phyloP scores from a whole-genome alignment of 495 filamentous ascomycete species.

The Gamarada debralockiae region DNA sequence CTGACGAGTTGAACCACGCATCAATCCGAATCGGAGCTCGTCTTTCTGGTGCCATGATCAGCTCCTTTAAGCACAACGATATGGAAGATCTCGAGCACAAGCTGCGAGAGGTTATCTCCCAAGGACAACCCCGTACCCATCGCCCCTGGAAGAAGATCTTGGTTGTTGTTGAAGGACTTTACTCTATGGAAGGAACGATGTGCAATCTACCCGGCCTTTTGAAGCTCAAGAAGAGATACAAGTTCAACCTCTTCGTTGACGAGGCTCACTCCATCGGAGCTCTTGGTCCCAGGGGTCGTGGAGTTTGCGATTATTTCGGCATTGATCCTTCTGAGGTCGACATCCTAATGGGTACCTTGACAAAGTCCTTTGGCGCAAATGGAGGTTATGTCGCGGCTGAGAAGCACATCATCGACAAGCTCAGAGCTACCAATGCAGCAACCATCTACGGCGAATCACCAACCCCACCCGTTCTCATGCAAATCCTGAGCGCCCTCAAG shows the following conservation, averaged over 20 bases:
- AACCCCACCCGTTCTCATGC: slow-evolving; percentile 78
- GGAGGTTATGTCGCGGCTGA: slow-evolving; percentile 93
- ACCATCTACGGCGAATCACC: slow-evolving; percentile 87
- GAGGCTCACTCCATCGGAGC: slow-evolving; percentile 97
- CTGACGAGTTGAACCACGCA: slow-evolving; percentile 95
- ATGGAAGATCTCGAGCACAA: slow-evolving; percentile 80
- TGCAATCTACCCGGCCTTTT: slow-evolving; percentile 87
- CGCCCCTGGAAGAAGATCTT: slow-evolving; percentile 98
- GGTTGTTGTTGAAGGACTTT: slow-evolving; percentile 92
- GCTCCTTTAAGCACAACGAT: slow-evolving; percentile 96
- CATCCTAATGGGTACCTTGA: slow-evolving; percentile 96
- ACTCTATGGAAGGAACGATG: slow-evolving; percentile 99
- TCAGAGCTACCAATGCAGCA: slow-evolving; percentile 79
- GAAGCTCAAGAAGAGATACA: slow-evolving; percentile 87
- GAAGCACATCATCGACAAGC: slow-evolving; percentile 87
- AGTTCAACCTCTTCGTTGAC: slow-evolving; percentile 92
- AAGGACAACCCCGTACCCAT: slow-evolving; percentile 94
- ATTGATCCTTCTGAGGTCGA: slow-evolving; percentile 86
- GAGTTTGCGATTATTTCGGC: slow-evolving; percentile 95
- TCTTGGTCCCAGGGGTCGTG: slow-evolving; percentile 79
- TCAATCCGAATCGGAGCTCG: slow-evolving; percentile 94
- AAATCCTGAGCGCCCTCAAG: slow-evolving; percentile 79
- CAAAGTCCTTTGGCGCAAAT: slow-evolving; percentile 97
- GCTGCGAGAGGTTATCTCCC: slow-evolving; percentile 87
- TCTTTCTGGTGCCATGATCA: slow-evolving; percentile 89